These are phyloP conservation scores for Camelina neglecta DNA, from an alignment of 345 rosid genomes.

Conservation along the genomic window DNA sequence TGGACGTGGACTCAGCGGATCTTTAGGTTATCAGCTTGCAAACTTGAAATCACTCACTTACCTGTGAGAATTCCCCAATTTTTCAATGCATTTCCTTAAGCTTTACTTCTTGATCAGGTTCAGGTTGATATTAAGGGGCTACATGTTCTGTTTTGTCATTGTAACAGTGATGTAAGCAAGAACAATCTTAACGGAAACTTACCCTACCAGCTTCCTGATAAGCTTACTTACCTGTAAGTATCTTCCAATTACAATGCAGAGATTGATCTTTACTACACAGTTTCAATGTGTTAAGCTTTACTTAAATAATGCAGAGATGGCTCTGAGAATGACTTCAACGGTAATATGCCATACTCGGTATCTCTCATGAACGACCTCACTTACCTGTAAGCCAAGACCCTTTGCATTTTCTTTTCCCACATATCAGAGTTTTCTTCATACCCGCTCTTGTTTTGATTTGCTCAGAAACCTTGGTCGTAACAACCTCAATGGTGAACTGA, in stretches of 20 bases:
- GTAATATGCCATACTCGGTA: slow-evolving; percentile 82
- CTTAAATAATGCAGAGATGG: slow-evolving; percentile 66
- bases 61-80: slow-evolving; percentile 60
- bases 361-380: slow-evolving; percentile 75
- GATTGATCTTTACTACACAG: slow-evolving; percentile 13
- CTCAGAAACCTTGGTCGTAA: slow-evolving; percentile 73
- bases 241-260: neutral
- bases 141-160: slow-evolving; percentile 53
- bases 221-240: slow-evolving; percentile 64
- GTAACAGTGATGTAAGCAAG: slow-evolving; percentile 85
- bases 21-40: slow-evolving; percentile 80
- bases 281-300: slow-evolving; percentile 1
- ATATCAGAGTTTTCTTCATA: slow-evolving; percentile 1
- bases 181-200: slow-evolving; percentile 79
- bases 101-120: slow-evolving; percentile 34
- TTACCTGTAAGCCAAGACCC: slow-evolving; percentile 62
- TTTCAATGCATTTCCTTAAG: slow-evolving; percentile 8
- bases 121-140: slow-evolving; percentile 3
- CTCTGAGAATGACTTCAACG: slow-evolving; percentile 74
- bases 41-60: slow-evolving; percentile 81
- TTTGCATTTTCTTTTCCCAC: neutral
- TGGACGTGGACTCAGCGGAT: slow-evolving; percentile 75
- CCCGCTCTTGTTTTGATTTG: slow-evolving; percentile 12
- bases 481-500: slow-evolving; percentile 75
- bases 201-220: slow-evolving; percentile 97